phyloP scores from a whole-genome alignment of 2,329 filamentous ascomycete genomes.

The Stemphylium beticola region DNA sequence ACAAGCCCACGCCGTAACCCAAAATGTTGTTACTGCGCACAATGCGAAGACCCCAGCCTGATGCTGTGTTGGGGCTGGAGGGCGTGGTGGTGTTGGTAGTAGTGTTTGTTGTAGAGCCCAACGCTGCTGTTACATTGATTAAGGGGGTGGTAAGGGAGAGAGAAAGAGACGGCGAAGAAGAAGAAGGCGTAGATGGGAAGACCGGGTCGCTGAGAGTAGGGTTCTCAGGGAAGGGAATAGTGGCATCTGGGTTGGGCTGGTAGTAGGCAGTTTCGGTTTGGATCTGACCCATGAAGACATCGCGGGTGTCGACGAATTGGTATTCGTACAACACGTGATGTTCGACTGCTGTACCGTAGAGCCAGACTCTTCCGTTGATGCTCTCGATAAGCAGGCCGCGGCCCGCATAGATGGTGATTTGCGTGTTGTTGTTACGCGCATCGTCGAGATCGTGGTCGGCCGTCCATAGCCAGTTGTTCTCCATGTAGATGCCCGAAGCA shows the following conservation, averaged over 20 bases:
- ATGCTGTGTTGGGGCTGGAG: slow-evolving; percentile 40
- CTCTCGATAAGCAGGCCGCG: slow-evolving; percentile 78
- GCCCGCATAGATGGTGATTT: slow-evolving; percentile 85
- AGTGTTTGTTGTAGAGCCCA: slow-evolving; percentile 55
- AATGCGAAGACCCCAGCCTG: slow-evolving; percentile 70
- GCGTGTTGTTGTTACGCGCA: slow-evolving; percentile 63
- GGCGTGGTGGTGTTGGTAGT: slow-evolving; percentile 14
- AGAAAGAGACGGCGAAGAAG: not conserved
- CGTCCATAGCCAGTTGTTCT: slow-evolving; percentile 93
- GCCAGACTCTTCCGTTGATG: slow-evolving; percentile 46
- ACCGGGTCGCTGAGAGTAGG: slow-evolving; percentile 69
- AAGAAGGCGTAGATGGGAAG: slow-evolving; percentile 55
- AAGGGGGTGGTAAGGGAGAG: not conserved
- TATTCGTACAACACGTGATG: slow-evolving; percentile 76
- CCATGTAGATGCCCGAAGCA: slow-evolving; percentile 71
- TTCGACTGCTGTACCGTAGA: slow-evolving; percentile 72
- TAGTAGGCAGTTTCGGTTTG: slow-evolving; percentile 89
- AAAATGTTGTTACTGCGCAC: slow-evolving; percentile 62
- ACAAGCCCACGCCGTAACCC: slow-evolving; percentile 69
- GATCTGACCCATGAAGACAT: slow-evolving; percentile 82
- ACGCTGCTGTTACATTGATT: not conserved
- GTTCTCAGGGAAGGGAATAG: slow-evolving; percentile 68
- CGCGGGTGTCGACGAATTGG: slow-evolving; percentile 76
- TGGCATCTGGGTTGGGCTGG: slow-evolving; percentile 80
- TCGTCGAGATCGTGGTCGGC: slow-evolving; percentile 82